A percentile compares a stretch with the other conserved stretches of the same genome.
These are phyloP conservation scores for Lactarius hengduanensis DNA, from an alignment of 768 basidiomycete genomes.

Conservation along the genomic window DNA sequence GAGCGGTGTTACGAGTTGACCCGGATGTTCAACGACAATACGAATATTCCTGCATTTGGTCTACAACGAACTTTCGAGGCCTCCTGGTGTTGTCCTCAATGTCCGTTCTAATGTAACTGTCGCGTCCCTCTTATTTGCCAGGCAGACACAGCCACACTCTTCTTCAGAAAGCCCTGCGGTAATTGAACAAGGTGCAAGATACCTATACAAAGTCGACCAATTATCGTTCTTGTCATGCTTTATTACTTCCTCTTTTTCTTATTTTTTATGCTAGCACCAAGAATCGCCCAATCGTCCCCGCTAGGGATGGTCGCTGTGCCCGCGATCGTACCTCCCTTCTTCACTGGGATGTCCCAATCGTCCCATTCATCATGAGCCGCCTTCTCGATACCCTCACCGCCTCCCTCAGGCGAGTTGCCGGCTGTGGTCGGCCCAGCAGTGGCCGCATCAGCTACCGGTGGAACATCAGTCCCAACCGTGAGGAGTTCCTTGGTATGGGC, in stretches of 20 bases:
- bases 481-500: background rate
- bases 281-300: too few relatives aligned
- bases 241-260: background rate
- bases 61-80: too few relatives aligned
- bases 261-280: background rate
- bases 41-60: too few relatives aligned
- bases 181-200: background rate
- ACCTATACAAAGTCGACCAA: too few relatives aligned
- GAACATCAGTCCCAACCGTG: slow-evolving; percentile 7
- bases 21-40: too few relatives aligned
- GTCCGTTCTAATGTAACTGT: background rate
- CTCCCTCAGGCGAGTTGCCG: slow-evolving; percentile 2
- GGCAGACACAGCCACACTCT: background rate
- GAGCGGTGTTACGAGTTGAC: too few relatives aligned
- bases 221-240: background rate
- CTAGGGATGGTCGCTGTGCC: too few relatives aligned
- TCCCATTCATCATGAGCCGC: background rate
- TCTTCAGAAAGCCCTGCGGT: background rate
- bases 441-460: background rate
- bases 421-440: slow-evolving; percentile 2
- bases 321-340: background rate
- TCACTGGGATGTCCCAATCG: background rate
- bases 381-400: slow-evolving; percentile 1
- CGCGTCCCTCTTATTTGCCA: background rate
- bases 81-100: too few relatives aligned